These are phyloP conservation scores for Cardamine chenopodiifolia DNA, from an alignment of 345 rosid species.

Conservation along the genomic window DNA sequence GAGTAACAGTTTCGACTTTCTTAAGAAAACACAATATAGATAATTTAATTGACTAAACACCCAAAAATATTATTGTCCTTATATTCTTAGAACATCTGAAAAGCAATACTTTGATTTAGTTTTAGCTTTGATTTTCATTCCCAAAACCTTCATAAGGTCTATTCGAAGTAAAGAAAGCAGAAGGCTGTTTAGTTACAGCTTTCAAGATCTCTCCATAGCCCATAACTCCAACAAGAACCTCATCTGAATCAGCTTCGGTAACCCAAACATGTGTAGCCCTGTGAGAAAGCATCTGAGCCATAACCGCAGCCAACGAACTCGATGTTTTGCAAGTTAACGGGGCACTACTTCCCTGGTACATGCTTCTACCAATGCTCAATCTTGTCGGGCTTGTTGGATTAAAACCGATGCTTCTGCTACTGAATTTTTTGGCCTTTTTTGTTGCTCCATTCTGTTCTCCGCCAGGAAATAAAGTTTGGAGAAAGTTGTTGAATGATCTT, in stretches of 20 bases:
- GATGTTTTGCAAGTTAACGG: constrained; percentile 88
- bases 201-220: constrained; percentile 82
- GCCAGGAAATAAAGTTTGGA: constrained; percentile 49
- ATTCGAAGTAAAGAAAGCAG: constrained; percentile 45
- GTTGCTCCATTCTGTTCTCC: constrained; percentile 43
- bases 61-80: background rate
- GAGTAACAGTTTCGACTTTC: constrained; percentile 4
- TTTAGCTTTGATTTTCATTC: constrained; percentile 58
- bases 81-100: background rate
- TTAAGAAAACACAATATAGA: background rate
- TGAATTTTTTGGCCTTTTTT: constrained; percentile 67
- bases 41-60: background rate
- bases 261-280: constrained; percentile 97
- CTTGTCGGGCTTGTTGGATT: constrained; percentile 59
- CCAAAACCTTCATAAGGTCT: constrained; percentile 48
- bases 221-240: constrained; percentile 79
- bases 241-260: constrained; percentile 75
- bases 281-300: constrained; percentile 99
- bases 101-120: constrained; percentile 1
- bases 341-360: constrained; percentile 92
- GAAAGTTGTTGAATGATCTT: constrained; percentile 61
- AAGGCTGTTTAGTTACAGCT: constrained; percentile 76
- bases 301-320: constrained; percentile 89
- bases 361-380: constrained; percentile 65
- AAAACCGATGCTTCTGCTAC: constrained; percentile 94